phyloP scores from a whole-genome alignment of 371 early-diverging fungal genomes.

The Blakeslea trispora region DNA sequence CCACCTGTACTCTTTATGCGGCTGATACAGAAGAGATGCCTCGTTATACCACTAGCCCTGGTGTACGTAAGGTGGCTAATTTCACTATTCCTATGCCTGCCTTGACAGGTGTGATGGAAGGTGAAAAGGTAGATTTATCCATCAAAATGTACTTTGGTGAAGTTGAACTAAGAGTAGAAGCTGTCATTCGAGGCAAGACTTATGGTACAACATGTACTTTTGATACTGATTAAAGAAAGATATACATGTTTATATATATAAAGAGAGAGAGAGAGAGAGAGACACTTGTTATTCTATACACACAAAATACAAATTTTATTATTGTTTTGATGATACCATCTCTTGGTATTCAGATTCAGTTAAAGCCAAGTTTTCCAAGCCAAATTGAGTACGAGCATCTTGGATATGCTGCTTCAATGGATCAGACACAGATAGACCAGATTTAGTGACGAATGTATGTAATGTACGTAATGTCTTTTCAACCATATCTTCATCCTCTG shows the following conservation, averaged over 20 bases:
- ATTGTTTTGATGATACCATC: conserved; percentile 19
- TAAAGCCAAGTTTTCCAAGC: conserved; percentile 42
- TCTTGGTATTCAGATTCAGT: conserved; percentile 51
- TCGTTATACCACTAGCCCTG: conserved; percentile 51
- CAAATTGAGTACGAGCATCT: conserved; percentile 43
- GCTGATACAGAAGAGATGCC: conserved; percentile 55
- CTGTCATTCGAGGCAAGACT: conserved; percentile 52
- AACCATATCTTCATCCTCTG: conserved; percentile 67
- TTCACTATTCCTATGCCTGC: conserved; percentile 58
- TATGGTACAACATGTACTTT: conserved; percentile 53
- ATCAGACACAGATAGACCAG: conserved; percentile 16
- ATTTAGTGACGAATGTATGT: conserved; percentile 38
- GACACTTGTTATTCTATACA: too few relatives aligned
- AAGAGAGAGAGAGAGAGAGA: too few relatives aligned
- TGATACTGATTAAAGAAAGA: conserved; percentile 37
- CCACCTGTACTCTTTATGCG: conserved; percentile 53
- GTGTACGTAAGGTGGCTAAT: conserved; percentile 54
- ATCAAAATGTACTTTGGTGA: conserved; percentile 50
- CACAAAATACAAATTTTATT: background rate
- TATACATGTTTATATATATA: too few relatives aligned
- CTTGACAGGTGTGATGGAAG: conserved; percentile 54
- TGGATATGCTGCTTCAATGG: conserved; percentile 36
- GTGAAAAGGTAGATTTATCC: conserved; percentile 50
- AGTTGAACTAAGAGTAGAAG: conserved; percentile 55
- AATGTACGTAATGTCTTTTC: conserved; percentile 61